Base-by-base conservation (phyloP, 225 moss, liverwort and hornwort species). In the Neckera pumila region DNA sequence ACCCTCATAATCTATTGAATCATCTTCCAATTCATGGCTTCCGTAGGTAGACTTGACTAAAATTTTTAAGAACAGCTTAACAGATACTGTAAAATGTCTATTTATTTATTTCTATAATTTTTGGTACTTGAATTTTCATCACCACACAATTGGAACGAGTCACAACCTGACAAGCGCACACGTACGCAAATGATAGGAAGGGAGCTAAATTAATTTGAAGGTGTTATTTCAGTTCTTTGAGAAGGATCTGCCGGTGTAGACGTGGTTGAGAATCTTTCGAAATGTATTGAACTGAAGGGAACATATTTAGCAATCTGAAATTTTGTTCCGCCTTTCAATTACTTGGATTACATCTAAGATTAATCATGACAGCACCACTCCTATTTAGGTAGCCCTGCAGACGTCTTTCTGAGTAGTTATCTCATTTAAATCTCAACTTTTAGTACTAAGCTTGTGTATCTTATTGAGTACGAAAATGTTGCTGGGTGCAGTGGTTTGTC, bases 401-500 rank as follows among this genome's bases (percentile, higher is more conserved):
- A 31, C 51, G 26, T 72, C 59, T 85, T 85, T 64, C 71, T 85
- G 89, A 58, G 42, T 77, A 64, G 51, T 51, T 82, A 36, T 83
- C 27, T 81, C 66, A 60, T 58, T 81, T 33, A 27, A 34, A 33
- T 81, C 84, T 76, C 11, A 86, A 17, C 53, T n/a, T 74, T 53
- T 73, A 57, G 58, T 57, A n/a, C 16, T 64, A 42, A 49, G 36
- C 51, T 75, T 42, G 28, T 71, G 69, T 57, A 43, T 65, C 74
- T 91, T 38, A 87, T 58, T 15, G 31, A 59, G 20, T 47, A 30
- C 31, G 84, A n/a, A 65, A 79, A 36, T 90, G 84, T n/a, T 90
- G 42, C 30, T 81, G 21, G 25, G 57, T 88, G 83, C 94, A 98
- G 98, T 98, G 98, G 98, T 98, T 98, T 89, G 95, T 97, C 45